Conservation (phyloP, 257 asterid species). For the Osmanthus fragrans region DNA sequence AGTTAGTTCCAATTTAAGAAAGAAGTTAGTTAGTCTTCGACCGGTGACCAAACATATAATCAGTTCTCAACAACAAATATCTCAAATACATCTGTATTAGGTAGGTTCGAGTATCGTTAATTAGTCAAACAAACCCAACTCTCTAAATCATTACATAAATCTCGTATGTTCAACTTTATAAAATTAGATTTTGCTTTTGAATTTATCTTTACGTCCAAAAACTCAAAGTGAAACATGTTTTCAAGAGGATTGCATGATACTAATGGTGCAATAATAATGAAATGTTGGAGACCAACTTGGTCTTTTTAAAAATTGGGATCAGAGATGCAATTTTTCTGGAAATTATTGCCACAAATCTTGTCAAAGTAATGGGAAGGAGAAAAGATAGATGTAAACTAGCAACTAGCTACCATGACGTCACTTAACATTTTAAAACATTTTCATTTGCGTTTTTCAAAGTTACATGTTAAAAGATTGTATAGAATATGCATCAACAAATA, state of each 20-base stretch:
- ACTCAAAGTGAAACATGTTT: neutral
- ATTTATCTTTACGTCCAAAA: neutral
- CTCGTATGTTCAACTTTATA: neutral
- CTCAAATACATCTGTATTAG: too few relatives aligned
- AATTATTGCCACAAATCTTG: too few relatives aligned
- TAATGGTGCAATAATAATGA: neutral
- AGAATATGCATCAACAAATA: too few relatives aligned
- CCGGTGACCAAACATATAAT: neutral
- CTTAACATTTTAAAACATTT: too few relatives aligned
- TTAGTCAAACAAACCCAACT: too few relatives aligned
- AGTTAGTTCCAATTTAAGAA: neutral
- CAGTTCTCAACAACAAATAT: neutral
- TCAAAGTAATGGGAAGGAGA: neutral
- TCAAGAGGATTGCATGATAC: neutral
- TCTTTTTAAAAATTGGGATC: neutral
- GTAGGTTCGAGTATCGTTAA: too few relatives aligned
- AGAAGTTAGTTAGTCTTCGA: too few relatives aligned
- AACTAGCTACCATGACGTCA: neutral
- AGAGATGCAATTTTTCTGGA: neutral
- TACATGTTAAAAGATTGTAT: too few relatives aligned
- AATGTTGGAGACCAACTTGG: too few relatives aligned
- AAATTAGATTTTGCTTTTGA: neutral
- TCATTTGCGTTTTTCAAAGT: too few relatives aligned
- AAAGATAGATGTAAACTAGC: neutral
- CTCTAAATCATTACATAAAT: too few relatives aligned